Percentiles rank a stretch among this genome's conserved stretches.
Evolutionary conservation across 2,329 filamentous ascomycete genomes (phyloP).

Genomic region (Pseudomassariella vexata): DNA sequence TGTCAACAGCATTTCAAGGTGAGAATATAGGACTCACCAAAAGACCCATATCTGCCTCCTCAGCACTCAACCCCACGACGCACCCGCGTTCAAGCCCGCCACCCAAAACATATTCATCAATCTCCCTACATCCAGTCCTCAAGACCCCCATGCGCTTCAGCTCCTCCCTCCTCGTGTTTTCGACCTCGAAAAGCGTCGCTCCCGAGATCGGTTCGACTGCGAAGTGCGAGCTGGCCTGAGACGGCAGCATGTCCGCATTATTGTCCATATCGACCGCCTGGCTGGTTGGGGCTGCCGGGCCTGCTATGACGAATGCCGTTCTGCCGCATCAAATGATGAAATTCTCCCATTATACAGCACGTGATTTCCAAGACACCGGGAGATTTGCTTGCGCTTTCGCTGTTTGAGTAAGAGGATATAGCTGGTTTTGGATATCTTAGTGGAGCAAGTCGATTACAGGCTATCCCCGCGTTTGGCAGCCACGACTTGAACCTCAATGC

Average conservation of each 20-base stretch:
- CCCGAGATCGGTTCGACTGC: constrained; percentile 38
- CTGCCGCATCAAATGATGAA: too few species aligned
- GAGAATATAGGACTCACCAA: constrained; percentile 31
- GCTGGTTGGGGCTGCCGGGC: too few species aligned
- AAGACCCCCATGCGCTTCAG: constrained; percentile 24
- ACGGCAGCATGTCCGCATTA: constrained; percentile 7
- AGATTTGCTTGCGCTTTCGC: too few species aligned
- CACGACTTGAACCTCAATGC: too few species aligned
- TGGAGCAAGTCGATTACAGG: too few species aligned
- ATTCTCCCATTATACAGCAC: too few species aligned
- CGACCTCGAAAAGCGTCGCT: constrained; percentile 31
- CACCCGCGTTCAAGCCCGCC: constrained; percentile 40
- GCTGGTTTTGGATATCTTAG: too few species aligned
- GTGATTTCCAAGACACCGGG: too few species aligned
- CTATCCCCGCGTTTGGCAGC: too few species aligned
- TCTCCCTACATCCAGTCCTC: constrained; percentile 37
- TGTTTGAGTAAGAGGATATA: too few species aligned
- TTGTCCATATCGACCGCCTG: neutral
- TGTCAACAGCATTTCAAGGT: too few species aligned
- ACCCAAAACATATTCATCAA: constrained; percentile 42
- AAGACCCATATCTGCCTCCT: constrained; percentile 43
- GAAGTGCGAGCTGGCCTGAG: constrained; percentile 42
- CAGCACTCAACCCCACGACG: constrained; percentile 49
- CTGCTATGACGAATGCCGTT: too few species aligned
- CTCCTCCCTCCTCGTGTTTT: constrained; percentile 28